phyloP scores from a whole-genome alignment of 306 rosid species.

The Quercus engelmannii region DNA sequence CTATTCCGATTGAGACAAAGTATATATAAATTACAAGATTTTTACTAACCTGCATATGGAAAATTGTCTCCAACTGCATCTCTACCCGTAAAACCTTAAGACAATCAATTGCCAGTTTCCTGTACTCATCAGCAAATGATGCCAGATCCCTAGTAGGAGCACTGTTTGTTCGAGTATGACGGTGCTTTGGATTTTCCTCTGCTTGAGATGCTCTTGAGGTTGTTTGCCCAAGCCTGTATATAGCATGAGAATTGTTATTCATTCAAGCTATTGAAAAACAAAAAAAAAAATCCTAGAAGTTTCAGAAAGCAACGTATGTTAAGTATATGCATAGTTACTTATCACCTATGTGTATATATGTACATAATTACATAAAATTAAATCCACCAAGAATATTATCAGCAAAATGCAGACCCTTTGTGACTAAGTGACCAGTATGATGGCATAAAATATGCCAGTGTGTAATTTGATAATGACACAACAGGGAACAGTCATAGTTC shows the following conservation, averaged over 20 bases:
- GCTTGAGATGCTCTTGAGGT: conserved; percentile 52
- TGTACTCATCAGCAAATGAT: conserved; percentile 91
- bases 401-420: too few species aligned
- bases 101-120: conserved; percentile 91
- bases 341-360: too few species aligned
- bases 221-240: conserved; percentile 73
- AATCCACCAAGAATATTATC: too few species aligned
- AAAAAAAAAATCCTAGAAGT: not conserved
- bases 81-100: conserved; percentile 91
- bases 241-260: conserved; percentile 23
- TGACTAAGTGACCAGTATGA: too few species aligned
- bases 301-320: not conserved
- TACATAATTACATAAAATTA: too few species aligned
- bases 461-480: not conserved
- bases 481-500: not conserved
- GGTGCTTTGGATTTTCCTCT: conserved; percentile 41
- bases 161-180: conserved; percentile 48
- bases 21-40: conserved; percentile 12
- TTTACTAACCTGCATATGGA: conserved; percentile 89
- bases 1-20: conserved; percentile 16
- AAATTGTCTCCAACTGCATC: conserved; percentile 94
- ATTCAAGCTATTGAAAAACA: conserved; percentile 1
- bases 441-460: not conserved
- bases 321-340: too few species aligned
- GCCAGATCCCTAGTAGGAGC: conserved; percentile 62